phyloP scores from a whole-genome alignment of 257 asterid species.

The Solanum bukasovii region DNA sequence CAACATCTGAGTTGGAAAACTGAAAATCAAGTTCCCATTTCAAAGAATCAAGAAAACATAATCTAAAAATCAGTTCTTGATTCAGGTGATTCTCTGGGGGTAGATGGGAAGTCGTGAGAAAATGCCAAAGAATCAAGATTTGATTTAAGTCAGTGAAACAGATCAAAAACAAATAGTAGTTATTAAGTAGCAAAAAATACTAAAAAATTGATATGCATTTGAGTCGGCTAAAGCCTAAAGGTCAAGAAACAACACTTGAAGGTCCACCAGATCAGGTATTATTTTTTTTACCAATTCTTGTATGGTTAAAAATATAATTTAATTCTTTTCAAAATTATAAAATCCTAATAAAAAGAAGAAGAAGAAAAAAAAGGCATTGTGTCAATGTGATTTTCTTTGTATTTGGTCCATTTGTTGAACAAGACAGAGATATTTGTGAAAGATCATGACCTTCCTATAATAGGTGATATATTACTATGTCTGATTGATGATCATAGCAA shows the following conservation, averaged over 20 bases:
- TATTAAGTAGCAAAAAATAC: not conserved
- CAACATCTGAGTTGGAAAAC: conserved; percentile 8
- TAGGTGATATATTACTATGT: not conserved
- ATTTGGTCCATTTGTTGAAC: not conserved
- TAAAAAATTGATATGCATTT: not conserved
- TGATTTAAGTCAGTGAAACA: not conserved
- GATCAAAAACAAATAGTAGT: not conserved
- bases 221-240: not conserved
- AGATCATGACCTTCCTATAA: not conserved
- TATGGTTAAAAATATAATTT: not conserved
- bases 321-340: not conserved
- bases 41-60: not conserved
- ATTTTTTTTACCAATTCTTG: not conserved
- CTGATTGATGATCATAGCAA: not conserved
- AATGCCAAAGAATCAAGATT: not conserved
- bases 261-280: not conserved
- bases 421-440: not conserved
- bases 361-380: not conserved
- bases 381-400: not conserved
- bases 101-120: not conserved
- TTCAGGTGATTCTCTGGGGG: not conserved
- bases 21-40: not conserved
- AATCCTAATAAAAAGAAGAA: not conserved
- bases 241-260: not conserved
- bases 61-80: not conserved